Conservation (phyloP, 2,329 filamentous ascomycete species). For the Phoma sp. region DNA sequence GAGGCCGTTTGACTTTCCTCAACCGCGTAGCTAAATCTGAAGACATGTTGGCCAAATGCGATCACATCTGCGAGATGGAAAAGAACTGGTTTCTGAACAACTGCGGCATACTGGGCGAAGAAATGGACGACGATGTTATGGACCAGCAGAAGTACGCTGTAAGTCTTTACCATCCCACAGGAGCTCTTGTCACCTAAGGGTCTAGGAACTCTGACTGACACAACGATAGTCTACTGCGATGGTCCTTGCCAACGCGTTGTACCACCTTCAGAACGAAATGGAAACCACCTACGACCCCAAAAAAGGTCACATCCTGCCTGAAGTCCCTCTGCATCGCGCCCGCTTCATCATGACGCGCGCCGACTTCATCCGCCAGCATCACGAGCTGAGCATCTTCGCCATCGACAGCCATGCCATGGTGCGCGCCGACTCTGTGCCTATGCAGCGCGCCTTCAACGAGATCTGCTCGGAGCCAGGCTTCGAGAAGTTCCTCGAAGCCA, state of each 20-base stretch:
- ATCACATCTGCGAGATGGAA: slow-evolving; percentile 72
- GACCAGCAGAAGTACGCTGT: slow-evolving; percentile 96
- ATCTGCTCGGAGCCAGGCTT: slow-evolving; percentile 82
- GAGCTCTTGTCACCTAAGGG: not conserved
- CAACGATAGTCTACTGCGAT: slow-evolving; percentile 80
- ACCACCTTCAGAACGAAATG: slow-evolving; percentile 77
- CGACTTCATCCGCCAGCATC: slow-evolving; percentile 91
- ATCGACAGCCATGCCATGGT: slow-evolving; percentile 89
- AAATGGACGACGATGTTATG: slow-evolving; percentile 97
- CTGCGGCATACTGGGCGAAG: slow-evolving; percentile 75
- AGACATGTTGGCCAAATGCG: slow-evolving; percentile 80
- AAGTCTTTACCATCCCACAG: slow-evolving; percentile 42
- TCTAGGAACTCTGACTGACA: not conserved
- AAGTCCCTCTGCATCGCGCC: slow-evolving; percentile 58
- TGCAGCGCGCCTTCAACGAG: slow-evolving; percentile 89
- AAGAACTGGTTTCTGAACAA: slow-evolving; percentile 80
- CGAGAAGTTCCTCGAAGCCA: slow-evolving; percentile 79
- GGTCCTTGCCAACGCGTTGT: slow-evolving; percentile 87
- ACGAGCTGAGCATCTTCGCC: slow-evolving; percentile 93
- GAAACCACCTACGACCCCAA: slow-evolving; percentile 67
- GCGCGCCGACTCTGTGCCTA: slow-evolving; percentile 90
- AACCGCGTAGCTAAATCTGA: slow-evolving; percentile 85
- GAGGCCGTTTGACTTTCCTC: slow-evolving; percentile 85
- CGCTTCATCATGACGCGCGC: slow-evolving; percentile 89
- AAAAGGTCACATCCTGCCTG: slow-evolving; percentile 76